Base-by-base conservation (phyloP, 2,329 filamentous ascomycete genomes). In the Fusarium marasasianum region DNA sequence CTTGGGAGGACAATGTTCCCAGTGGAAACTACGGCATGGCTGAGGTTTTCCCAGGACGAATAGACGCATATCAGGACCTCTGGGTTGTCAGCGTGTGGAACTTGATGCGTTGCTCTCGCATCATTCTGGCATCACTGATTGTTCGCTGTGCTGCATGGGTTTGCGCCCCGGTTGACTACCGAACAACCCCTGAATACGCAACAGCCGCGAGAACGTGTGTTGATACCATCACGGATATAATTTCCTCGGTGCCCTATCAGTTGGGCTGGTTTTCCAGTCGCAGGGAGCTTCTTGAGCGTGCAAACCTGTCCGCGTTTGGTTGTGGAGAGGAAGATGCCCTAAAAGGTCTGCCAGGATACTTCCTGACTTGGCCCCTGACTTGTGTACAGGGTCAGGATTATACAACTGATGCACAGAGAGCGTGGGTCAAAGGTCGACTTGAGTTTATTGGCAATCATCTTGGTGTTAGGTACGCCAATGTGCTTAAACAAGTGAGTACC, bases 61-160 rank as follows among this genome's bases (percentile, higher is more conserved):
- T 91, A 29, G 90, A 92, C 76, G 83, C 88, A 10, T 91, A 91
- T 77, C 81, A 82, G 29, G 89, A 91, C 79, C 82, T 91, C 50
- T 91, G 86, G 84, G 86, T 89, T 47, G 87, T 86, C n/a, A 87
- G 84, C 66, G 82, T 89, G 14, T 89, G 87, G 86, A 91, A 91
- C 77, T 82, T 88, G 80, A 82, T 85, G 67, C 83, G 89, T 22
- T 84, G 87, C 22, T 84, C 86, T 12, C 84, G 90, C 6, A 83
- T 91, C 35, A 85, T 89, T 59, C 82, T 91, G 31, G 86, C 87
- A 7, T 87, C 88, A 22, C 80, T 89, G 22, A 85, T 88, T 43
- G 87, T 91, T 18, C 87, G 90, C 12, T 91, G 89, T 75, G 86
- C 87, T 12, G 90, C 90, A 5, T 91, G 89, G 89, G 83, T 89